Base-by-base conservation (phyloP, 106 monocot species). In the Acanthochlamys bracteata region DNA sequence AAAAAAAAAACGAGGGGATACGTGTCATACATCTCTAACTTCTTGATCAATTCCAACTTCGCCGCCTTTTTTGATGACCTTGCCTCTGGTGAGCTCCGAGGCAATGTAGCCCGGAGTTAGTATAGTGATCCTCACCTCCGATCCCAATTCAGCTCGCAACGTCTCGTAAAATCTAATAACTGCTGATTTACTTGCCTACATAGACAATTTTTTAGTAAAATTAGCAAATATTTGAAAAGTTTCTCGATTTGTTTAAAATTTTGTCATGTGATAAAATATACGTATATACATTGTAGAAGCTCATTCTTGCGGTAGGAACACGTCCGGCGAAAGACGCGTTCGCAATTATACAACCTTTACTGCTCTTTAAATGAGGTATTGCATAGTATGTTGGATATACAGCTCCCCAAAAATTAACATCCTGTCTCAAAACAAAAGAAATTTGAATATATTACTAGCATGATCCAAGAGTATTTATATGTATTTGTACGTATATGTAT, bases 171-270 rank as follows among this genome's bases (percentile, higher is more conserved):
- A 89, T 46, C 77, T 79, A 22, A 84, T 85, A 12, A 80, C 12
- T n/a, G 92, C 92, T 8, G 82, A 88, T 60, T 93, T 93, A 78
- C 84, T 88, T 47, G 88, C 92, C 92, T 93, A 46, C 14, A 14
- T 10, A 46, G 14, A 14, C 45, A 46, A n/a, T n/a, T n/a, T n/a
- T n/a, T n/a, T n/a, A n/a, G n/a, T n/a, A n/a, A n/a, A n/a, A n/a
- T n/a, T n/a, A n/a, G n/a, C n/a, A n/a, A n/a, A n/a, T n/a, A n/a
- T n/a, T n/a, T n/a, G n/a, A n/a, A n/a, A n/a, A n/a, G n/a, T n/a
- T n/a, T n/a, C n/a, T n/a, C n/a, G n/a, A n/a, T n/a, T n/a, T n/a
- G n/a, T n/a, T n/a, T n/a, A n/a, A n/a, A n/a, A n/a, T n/a, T n/a
- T n/a, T n/a, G n/a, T n/a, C n/a, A n/a, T n/a, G n/a, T n/a, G n/a